Base-by-base conservation (phyloP, 768 basidiomycete species). In the Suillus luteus region DNA sequence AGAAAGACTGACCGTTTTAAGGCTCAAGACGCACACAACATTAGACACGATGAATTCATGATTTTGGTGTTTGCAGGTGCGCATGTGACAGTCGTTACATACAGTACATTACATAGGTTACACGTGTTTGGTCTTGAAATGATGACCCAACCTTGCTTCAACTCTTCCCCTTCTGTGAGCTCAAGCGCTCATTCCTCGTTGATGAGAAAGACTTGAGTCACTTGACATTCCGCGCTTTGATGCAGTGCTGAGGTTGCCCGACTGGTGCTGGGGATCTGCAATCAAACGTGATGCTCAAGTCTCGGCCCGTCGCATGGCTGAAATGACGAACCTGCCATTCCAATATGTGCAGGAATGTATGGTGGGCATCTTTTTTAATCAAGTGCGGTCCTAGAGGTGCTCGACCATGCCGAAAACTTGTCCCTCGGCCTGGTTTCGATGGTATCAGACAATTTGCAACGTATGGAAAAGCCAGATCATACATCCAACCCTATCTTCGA, bases 381-480 rank as follows among this genome's bases (percentile, higher is more conserved):
- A 17, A 3, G 12, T 22, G 24, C 8, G 6, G 35, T 22, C 3
- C 10, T 8, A n/a, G 2, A 15, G 3, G 3, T 15, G 12, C 8
- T 38, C 2, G 7, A 8, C 0, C 4, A 57, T 37, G 22, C 8
- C 17, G 19, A 35, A 14, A 19, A 24, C 17, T 62, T 17, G 15
- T 11, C 22, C 14, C 17, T n/a, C 8, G 15, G 5, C 15, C 64
- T 12, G 31, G n/a, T 14, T 15, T 61, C 60, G 0, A 68, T 70
- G 69, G 65, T 68, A 19, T 38, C 60, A 5, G 58, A 70, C 1
- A 64, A 62, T 38, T 51, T 70, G 17, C 40, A 33, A 17, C 66
- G 67, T 0, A 70, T 70, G 66, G 46, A 67, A n/a, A 24, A 54
- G 27, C 31, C 61, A 5, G 68, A 68, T 5, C 51, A 46, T 2